A percentile compares a stretch with the other conserved stretches of the same genome.
These are phyloP conservation scores for Bolboschoenus planiculmis DNA, from an alignment of 176 grass and related monocot genomes.

Conservation along the genomic window DNA sequence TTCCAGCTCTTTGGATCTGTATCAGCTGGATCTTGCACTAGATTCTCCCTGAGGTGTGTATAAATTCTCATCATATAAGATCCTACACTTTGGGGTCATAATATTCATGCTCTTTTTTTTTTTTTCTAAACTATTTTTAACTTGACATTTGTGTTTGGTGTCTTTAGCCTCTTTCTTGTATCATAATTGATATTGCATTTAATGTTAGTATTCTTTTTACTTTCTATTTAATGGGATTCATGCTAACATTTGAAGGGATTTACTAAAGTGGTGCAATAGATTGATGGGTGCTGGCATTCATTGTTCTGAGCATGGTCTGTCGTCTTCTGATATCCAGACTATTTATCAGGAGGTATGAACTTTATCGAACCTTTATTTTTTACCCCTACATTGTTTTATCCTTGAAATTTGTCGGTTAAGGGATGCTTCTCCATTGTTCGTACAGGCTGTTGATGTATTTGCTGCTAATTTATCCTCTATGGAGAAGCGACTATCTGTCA, in stretches of 20 bases:
- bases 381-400: background rate
- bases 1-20: slow-evolving; percentile 39
- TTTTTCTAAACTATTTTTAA: background rate
- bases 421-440: slow-evolving; percentile 17
- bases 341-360: slow-evolving; percentile 69
- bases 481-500: slow-evolving; percentile 50
- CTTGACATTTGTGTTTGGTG: background rate
- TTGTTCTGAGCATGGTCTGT: slow-evolving; percentile 38
- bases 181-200: background rate
- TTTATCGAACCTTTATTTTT: background rate
- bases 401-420: slow-evolving; percentile 2
- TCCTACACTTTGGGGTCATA: background rate
- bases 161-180: background rate
- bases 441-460: slow-evolving; percentile 83
- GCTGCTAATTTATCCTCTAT: slow-evolving; percentile 46
- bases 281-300: slow-evolving; percentile 41
- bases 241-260: slow-evolving; percentile 50
- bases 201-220: background rate
- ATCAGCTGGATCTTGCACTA: slow-evolving; percentile 44
- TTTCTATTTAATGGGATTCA: background rate
- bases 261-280: slow-evolving; percentile 98
- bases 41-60: slow-evolving; percentile 78
- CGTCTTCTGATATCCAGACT: slow-evolving; percentile 38
- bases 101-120: background rate
- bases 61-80: background rate